Evolutionary conservation across 805 yeast genomes (phyloP).

Genomic region (Hanseniaspora jakobsenii): DNA sequence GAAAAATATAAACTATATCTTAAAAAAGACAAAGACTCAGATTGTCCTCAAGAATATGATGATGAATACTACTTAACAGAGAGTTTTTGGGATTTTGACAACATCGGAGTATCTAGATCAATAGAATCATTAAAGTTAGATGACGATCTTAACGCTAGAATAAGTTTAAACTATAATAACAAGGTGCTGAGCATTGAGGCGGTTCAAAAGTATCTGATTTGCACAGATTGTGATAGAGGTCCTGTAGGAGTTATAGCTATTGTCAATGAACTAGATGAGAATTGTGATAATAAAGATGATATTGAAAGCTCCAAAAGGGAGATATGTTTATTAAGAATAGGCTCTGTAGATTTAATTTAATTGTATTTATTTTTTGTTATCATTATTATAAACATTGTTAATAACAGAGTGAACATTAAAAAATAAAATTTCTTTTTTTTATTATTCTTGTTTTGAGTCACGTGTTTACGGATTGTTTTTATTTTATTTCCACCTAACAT

Average conservation of each 20-base stretch:
- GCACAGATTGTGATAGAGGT: slow-evolving; percentile 70
- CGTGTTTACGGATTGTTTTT: too few species aligned
- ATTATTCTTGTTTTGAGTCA: too few species aligned
- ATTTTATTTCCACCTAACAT: too few species aligned
- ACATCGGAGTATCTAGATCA: slow-evolving; percentile 54
- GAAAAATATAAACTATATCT: slow-evolving; percentile 19
- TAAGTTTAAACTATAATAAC: too few species aligned
- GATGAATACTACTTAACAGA: slow-evolving; percentile 33
- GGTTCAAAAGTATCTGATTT: slow-evolving; percentile 45
- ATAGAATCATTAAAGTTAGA: slow-evolving; percentile 15
- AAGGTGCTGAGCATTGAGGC: too few species aligned
- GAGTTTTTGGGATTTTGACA: slow-evolving; percentile 72
- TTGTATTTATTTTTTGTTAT: not conserved
- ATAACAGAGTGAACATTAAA: not conserved
- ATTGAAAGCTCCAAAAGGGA: not conserved
- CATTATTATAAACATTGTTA: not conserved
- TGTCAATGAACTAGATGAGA: slow-evolving; percentile 17
- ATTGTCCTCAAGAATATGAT: too few species aligned
- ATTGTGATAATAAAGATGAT: too few species aligned
- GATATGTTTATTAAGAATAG: slow-evolving; percentile 6
- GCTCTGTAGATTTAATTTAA: not conserved
- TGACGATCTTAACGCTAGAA: slow-evolving; percentile 21
- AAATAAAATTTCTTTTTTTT: too few species aligned
- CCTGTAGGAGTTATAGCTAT: slow-evolving; percentile 57
- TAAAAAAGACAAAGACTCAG: too few species aligned